Evolutionary conservation across 257 asterid genomes (phyloP).

Genomic region (Phtheirospermum japonicum): DNA sequence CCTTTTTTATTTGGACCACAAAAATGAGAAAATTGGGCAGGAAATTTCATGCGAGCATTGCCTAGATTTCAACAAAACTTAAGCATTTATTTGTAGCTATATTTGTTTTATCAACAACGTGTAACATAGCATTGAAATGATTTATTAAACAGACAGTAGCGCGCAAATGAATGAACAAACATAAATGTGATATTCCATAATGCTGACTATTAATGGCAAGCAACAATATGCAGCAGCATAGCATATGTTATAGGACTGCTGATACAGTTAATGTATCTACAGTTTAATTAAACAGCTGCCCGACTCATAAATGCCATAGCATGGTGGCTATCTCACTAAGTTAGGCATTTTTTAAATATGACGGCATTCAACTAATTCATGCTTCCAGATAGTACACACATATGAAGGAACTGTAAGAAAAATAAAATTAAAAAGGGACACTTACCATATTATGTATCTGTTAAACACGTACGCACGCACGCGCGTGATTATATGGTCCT

Average conservation of each 20-base stretch:
- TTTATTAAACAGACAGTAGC: not conserved
- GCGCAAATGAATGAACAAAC: not conserved
- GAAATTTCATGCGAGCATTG: too few relatives aligned
- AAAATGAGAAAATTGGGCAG: not conserved
- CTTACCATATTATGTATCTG: not conserved
- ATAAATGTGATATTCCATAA: not conserved
- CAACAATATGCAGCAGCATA: not conserved
- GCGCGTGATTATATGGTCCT: too few relatives aligned
- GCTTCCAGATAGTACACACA: too few relatives aligned
- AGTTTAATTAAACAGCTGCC: not conserved
- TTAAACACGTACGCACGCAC: too few relatives aligned
- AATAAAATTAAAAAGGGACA: too few relatives aligned
- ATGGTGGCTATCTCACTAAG: not conserved
- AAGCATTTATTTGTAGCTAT: too few relatives aligned
- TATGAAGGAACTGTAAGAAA: not conserved
- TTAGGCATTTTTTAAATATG: conserved; percentile 2
- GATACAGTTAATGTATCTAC: not conserved
- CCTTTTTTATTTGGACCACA: too few relatives aligned
- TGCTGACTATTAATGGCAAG: not conserved
- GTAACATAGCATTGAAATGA: conserved; percentile 5
- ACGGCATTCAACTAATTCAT: not conserved
- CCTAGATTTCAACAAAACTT: too few relatives aligned
- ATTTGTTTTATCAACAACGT: not conserved
- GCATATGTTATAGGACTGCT: conserved; percentile 6
- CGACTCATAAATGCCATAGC: conserved; percentile 16